These are phyloP conservation scores for Phytophthora vignae DNA, from an alignment of 352 stramenopile species.

Conservation along the genomic window DNA sequence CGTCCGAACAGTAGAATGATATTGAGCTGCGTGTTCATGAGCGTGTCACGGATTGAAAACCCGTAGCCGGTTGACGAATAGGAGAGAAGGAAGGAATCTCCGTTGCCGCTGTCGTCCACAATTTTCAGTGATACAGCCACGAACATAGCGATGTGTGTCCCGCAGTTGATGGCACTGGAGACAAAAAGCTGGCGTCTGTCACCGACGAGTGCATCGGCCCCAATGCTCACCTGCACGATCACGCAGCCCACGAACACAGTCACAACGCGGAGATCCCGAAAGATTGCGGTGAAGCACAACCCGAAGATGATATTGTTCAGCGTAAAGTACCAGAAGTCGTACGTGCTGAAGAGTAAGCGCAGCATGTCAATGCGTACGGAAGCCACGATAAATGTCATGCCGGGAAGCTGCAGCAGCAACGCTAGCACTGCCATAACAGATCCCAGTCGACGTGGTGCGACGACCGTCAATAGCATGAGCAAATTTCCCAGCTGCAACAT, in stretches of 20 bases:
- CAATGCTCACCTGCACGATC: neutral
- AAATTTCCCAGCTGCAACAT: neutral
- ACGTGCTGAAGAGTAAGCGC: neutral
- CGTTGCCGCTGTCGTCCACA: neutral
- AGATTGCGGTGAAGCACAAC: neutral
- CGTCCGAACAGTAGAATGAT: conserved; percentile 40
- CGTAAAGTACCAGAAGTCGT: neutral
- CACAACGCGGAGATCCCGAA: neutral
- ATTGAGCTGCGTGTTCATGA: conserved; percentile 10
- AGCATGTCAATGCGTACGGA: neutral
- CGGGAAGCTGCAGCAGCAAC: neutral
- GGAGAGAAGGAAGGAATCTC: neutral
- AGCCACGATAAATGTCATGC: neutral
- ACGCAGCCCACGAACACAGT: neutral
- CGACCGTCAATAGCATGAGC: neutral
- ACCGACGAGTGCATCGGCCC: neutral
- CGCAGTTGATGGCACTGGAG: neutral
- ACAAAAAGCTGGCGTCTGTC: neutral
- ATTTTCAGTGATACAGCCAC: neutral
- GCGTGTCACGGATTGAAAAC: neutral
- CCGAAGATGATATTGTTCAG: neutral
- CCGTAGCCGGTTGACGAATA: neutral
- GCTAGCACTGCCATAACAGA: neutral
- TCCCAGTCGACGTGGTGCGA: neutral
- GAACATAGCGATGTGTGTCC: neutral